Evolutionary conservation across 371 early-diverging fungal species (phyloP).

Genomic region (Coemansia linderi): DNA sequence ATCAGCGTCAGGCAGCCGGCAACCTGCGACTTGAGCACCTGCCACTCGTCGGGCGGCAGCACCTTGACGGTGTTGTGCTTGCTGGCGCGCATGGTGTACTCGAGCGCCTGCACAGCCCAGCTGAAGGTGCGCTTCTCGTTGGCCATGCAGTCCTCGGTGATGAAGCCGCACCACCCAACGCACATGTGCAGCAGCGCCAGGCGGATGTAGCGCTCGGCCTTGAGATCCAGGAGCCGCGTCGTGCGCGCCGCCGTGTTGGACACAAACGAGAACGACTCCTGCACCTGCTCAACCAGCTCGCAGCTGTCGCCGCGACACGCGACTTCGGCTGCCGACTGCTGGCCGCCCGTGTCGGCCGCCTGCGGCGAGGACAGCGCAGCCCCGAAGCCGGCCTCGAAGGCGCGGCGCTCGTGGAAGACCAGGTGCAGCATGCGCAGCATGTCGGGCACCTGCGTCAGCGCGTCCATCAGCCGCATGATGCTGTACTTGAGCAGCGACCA

Average conservation of each 20-base stretch:
- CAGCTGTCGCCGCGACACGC: slow-evolving; percentile 58
- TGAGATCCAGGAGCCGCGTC: slow-evolving; percentile 64
- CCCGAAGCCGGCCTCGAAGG: slow-evolving; percentile 9
- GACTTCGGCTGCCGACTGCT: neutral
- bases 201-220: slow-evolving; percentile 45
- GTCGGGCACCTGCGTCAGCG: slow-evolving; percentile 46
- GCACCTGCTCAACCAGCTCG: slow-evolving; percentile 67
- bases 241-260: slow-evolving; percentile 75
- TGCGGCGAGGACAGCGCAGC: slow-evolving; percentile 4
- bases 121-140: slow-evolving; percentile 81
- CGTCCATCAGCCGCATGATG: slow-evolving; percentile 44
- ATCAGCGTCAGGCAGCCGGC: slow-evolving; percentile 80
- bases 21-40: slow-evolving; percentile 67
- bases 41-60: slow-evolving; percentile 70
- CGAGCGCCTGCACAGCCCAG: slow-evolving; percentile 85
- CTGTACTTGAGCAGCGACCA: slow-evolving; percentile 46
- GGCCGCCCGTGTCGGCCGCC: neutral
- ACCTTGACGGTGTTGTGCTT: slow-evolving; percentile 73
- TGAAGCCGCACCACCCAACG: slow-evolving; percentile 86
- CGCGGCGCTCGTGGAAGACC: slow-evolving; percentile 37
- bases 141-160: slow-evolving; percentile 74
- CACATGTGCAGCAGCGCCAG: slow-evolving; percentile 66
- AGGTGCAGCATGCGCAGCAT: slow-evolving; percentile 50
- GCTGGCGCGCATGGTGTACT: slow-evolving; percentile 79
- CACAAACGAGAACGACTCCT: slow-evolving; percentile 83